phyloP scores from a whole-genome alignment of 2,329 filamentous ascomycete species.

The Colletotrichum cuscutae region DNA sequence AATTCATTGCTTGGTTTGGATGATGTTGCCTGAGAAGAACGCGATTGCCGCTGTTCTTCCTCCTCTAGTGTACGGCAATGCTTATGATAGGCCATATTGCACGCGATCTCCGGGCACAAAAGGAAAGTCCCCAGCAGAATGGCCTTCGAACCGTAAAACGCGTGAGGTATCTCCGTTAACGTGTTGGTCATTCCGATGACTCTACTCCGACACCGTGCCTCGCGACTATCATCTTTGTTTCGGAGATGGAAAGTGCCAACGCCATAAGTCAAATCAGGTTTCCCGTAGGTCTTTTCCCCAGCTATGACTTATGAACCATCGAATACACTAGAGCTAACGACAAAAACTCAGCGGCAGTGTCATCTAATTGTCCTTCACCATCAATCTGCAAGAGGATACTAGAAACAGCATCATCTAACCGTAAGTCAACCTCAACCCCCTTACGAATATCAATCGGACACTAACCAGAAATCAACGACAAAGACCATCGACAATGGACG shows the following conservation, averaged over 20 bases:
- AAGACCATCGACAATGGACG: too few species aligned
- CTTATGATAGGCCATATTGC: background rate
- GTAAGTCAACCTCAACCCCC: too few species aligned
- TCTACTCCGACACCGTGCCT: background rate
- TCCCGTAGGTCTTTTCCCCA: too few species aligned
- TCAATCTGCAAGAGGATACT: too few species aligned
- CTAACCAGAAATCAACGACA: too few species aligned
- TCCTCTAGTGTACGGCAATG: too few species aligned
- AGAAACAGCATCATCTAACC: too few species aligned
- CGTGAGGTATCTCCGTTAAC: background rate
- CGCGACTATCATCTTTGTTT: background rate
- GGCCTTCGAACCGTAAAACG: rapidly evolving
- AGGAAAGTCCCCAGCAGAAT: background rate
- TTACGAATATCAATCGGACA: too few species aligned
- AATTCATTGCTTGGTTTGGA: too few species aligned
- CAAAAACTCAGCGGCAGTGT: background rate
- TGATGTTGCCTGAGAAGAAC: too few species aligned
- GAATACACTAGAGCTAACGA: background rate
- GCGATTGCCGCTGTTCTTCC: too few species aligned
- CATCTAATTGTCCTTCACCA: background rate
- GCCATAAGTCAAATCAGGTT: too few species aligned
- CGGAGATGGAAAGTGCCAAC: background rate
- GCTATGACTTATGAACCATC: background rate
- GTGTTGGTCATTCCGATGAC: background rate
- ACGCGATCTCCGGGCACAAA: background rate